Base-by-base conservation (phyloP, 2,329 filamentous ascomycete genomes). In the Amauroascus verrucosus region DNA sequence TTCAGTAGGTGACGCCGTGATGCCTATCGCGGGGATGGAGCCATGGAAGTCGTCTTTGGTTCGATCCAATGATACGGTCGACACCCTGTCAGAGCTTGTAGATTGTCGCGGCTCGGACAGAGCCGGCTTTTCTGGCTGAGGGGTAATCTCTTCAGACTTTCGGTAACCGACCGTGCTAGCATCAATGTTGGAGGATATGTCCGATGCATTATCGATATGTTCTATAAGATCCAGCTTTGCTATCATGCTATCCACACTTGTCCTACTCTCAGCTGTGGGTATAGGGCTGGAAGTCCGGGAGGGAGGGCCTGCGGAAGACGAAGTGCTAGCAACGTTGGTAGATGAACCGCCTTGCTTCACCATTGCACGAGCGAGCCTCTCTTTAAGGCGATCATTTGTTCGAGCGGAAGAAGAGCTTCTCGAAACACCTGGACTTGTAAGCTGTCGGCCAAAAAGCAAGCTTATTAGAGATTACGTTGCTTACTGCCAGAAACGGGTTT, bases 351-450 rank as follows among this genome's bases (percentile, higher is more conserved):
- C 79, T 64, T 85, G 88, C 55, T 84, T 84, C 2, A 84, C 88
- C 62, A 96, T 81, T 28, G 90, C 93, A 64, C 88, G 87, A 28
- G 91, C 91, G 56, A 98, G 77, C 57, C 89, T 80, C 66, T 95
- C 90, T 65, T 96, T 90, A 41, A 98, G 75, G 50, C 89, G 82
- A 62, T 94, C 89, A 69, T 88, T 93, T 56, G 79, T 74, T 59
- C 81, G 79, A 57, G 76, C 80, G 40, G 78, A 81, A 4, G 85
- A 85, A 20, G 84, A 78, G 59, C 75, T 81, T 64, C 84, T 79
- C 48, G 84, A 82, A 52, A 77, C 70, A 56, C 66, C 75, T 77
- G 47, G 45, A 58, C 43, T 38, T 52, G 40, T 53, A 43, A 60
- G 56, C 48, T 51, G 22, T 18, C 11, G 32, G 40, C 5, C n/a